phyloP scores from a whole-genome alignment of 352 stramenopile species.

The Albugo candida region DNA sequence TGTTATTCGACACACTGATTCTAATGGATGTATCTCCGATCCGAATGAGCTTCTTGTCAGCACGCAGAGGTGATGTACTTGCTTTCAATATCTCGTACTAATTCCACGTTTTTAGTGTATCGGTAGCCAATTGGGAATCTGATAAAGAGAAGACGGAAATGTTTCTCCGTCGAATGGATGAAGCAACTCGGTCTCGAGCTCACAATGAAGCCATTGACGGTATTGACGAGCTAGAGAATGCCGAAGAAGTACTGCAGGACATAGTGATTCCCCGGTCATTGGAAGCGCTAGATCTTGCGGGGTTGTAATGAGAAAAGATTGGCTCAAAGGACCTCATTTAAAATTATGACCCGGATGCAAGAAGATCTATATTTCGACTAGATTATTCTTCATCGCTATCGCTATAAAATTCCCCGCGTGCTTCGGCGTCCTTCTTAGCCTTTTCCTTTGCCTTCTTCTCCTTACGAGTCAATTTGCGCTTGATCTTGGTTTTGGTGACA shows the following conservation, averaged over 20 bases:
- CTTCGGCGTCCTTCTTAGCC: constrained; percentile 75
- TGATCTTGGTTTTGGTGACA: constrained; percentile 73
- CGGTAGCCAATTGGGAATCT: constrained; percentile 48
- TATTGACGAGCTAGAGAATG: constrained; percentile 33
- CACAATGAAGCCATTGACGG: constrained; percentile 22
- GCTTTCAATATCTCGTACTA: not conserved
- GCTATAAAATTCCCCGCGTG: constrained; percentile 63
- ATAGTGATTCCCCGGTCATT: constrained; percentile 48
- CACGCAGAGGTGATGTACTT: constrained; percentile 12
- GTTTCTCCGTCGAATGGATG: constrained; percentile 63
- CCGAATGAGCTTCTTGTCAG: constrained; percentile 13
- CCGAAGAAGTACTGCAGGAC: constrained; percentile 43
- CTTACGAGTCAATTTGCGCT: constrained; percentile 81
- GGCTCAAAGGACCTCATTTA: too few species aligned
- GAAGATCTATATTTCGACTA: too few species aligned
- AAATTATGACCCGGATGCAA: too few species aligned
- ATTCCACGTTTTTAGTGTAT: constrained; percentile 8
- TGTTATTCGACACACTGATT: constrained; percentile 63
- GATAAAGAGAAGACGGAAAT: constrained; percentile 65
- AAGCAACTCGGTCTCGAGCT: constrained; percentile 42
- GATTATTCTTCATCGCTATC: constrained; percentile 15
- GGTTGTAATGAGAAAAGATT: constrained; percentile 16
- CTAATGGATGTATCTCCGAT: constrained; percentile 19
- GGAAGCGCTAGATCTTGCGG: constrained; percentile 58
- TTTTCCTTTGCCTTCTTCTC: constrained; percentile 78